Conservation (phyloP, 305 asterid species). For the Withania somnifera region DNA sequence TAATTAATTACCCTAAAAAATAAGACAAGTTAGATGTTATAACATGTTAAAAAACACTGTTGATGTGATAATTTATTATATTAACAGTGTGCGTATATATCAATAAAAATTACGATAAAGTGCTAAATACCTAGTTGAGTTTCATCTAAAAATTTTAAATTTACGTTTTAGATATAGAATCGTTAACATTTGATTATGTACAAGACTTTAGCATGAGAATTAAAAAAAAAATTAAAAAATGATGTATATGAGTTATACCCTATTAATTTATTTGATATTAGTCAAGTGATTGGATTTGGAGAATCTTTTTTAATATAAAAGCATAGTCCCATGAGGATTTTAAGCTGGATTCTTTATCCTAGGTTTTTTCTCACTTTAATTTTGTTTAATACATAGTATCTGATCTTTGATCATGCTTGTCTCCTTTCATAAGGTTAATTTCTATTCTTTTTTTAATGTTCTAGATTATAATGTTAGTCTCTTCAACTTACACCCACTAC, state of each 20-base stretch:
- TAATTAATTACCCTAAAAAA: neutral
- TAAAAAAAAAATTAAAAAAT: neutral
- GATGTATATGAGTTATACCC: neutral
- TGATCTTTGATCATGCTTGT: conserved; percentile 16
- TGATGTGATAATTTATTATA: too few species aligned
- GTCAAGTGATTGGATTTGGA: conserved; percentile 19
- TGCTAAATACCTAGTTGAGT: too few species aligned
- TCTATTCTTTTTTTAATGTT: neutral
- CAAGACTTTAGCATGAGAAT: too few species aligned
- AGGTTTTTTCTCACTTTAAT: neutral
- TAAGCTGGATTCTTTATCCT: conserved; percentile 1
- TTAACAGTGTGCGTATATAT: too few species aligned
- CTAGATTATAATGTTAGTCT: neutral
- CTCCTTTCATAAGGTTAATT: conserved; percentile 8
- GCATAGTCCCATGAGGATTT: neutral
- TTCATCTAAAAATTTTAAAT: too few species aligned
- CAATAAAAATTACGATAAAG: too few species aligned
- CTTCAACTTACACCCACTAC: neutral
- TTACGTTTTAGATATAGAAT: too few species aligned
- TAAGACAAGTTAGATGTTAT: neutral
- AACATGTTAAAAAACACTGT: neutral
- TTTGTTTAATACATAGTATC: conserved; percentile 5
- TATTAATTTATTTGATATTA: conserved; percentile 7
- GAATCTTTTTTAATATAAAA: conserved; percentile 13
- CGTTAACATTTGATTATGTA: too few species aligned